Evolutionary conservation across 768 basidiomycete genomes (phyloP), one percentile per base, ranked within the genome.

Genomic region (Cystobasidiopsis lactophilus): DNA sequence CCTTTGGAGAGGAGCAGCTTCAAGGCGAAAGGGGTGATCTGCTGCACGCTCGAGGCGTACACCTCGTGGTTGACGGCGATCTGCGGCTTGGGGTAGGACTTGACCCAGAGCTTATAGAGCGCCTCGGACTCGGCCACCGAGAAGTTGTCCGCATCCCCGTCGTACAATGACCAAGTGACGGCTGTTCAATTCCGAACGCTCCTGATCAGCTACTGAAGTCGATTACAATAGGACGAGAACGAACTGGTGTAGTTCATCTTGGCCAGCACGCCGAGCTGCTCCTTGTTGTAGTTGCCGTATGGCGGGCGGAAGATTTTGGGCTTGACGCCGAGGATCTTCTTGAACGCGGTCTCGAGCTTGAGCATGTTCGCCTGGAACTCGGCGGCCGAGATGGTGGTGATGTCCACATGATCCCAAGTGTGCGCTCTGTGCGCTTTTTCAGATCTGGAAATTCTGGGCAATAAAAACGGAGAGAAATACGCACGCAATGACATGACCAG

Each of bases 241-340:
- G n/a, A n/a, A n/a, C n/a, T n/a, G 3, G 50, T 58, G 53, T 63
- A 63, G 9, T 60, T 60, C 0, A 60, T 52, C 13, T 54, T 7
- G 18, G 41, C 16, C 16, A 61, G 49, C 1, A 63, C 52, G 7
- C 51, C 19, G 1, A 61, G 40, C 2, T 40, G 7, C 0, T 33
- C 48, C 1, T 39, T 14, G 52, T 54, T 50, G 51, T 51, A 52
- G 2, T 26, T 39, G 0, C 62, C 62, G 45, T 57, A 63, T 1
- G 62, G 60, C 16, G 60, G 49, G 2, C 62, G 54, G 60, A 63
- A 61, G 53, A 58, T 40, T 2, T 49, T 44, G 27, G 60, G 62
- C 43, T 58, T 56, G n/a, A n/a, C n/a, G n/a, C n/a, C n/a, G 30
- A 63, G 48, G 40, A 61, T 63, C 57, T 61, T 63, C 55, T 51